A percentile compares a stretch with the other conserved stretches of the same genome.
These are phyloP conservation scores for Discostella stelligeroides DNA, from an alignment of 108 stramenopile species.

Conservation along the genomic window DNA sequence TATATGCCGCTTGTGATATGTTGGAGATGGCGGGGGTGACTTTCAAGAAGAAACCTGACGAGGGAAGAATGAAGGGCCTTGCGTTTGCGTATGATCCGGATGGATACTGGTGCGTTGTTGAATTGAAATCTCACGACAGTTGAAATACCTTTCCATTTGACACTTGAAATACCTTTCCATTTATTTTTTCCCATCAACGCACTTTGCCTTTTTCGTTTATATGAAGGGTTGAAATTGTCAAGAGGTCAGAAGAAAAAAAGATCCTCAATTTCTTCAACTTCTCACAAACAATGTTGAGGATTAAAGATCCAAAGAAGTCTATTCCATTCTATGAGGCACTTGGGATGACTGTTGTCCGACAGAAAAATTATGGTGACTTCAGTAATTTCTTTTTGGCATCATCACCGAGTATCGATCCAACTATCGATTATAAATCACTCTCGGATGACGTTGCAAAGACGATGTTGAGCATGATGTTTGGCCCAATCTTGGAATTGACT, in stretches of 20 bases:
- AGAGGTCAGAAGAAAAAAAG: conserved; percentile 45
- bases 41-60: conserved; percentile 96
- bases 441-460: conserved; percentile 43
- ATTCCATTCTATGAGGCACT: conserved; percentile 89
- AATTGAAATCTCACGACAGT: not conserved
- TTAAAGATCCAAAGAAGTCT: conserved; percentile 89
- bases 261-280: conserved; percentile 78
- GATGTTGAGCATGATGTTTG: conserved; percentile 48
- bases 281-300: conserved; percentile 96
- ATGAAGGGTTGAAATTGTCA: conserved; percentile 71
- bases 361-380: conserved; percentile 88
- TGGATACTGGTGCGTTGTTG: conserved; percentile 67
- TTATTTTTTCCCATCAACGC: not conserved
- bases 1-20: conserved; percentile 78
- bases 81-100: conserved; percentile 95
- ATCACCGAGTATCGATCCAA: conserved; percentile 55
- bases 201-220: not conserved
- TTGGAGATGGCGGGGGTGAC: conserved; percentile 81
- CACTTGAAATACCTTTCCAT: too few species aligned
- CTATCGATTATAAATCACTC: conserved; percentile 44
- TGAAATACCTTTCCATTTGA: too few species aligned
- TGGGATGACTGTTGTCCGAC: conserved; percentile 82
- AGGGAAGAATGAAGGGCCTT: conserved; percentile 89
- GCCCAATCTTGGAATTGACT: conserved; percentile 90
- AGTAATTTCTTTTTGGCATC: conserved; percentile 93